Evolutionary conservation across 2,329 filamentous ascomycete species (phyloP).

Genomic region (Aspergillus alliaceus): DNA sequence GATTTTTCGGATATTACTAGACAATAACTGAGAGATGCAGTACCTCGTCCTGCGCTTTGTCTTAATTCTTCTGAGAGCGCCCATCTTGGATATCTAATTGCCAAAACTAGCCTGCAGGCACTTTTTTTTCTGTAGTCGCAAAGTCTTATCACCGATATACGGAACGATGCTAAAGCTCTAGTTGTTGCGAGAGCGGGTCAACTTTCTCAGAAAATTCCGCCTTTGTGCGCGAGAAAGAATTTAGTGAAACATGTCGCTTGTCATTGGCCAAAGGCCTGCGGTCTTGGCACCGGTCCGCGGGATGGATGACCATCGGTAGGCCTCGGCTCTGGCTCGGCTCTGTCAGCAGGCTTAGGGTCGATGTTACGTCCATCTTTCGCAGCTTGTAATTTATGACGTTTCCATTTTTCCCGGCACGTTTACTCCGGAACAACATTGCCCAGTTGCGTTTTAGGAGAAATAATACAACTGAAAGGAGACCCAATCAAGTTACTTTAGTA

Average conservation of each 20-base stretch:
- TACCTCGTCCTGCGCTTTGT: slow-evolving; percentile 71
- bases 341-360: slow-evolving; percentile 23
- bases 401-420: slow-evolving; percentile 25
- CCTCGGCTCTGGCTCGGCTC: slow-evolving; percentile 35
- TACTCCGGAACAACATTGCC: slow-evolving; percentile 21
- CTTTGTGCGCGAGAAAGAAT: slow-evolving; percentile 23
- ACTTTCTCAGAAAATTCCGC: slow-evolving; percentile 27
- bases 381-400: slow-evolving; percentile 33
- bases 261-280: slow-evolving; percentile 27
- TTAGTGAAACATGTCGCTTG: slow-evolving; percentile 24
- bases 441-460: slow-evolving; percentile 21
- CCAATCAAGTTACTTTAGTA: slow-evolving; percentile 1
- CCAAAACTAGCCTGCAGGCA: slow-evolving; percentile 10
- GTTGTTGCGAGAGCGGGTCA: slow-evolving; percentile 29
- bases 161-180: slow-evolving; percentile 28
- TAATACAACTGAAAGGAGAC: slow-evolving; percentile 17
- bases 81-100: slow-evolving; percentile 54
- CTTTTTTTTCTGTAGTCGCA: slow-evolving; percentile 6
- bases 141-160: slow-evolving; percentile 37
- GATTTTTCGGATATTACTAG: neutral
- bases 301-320: slow-evolving; percentile 30
- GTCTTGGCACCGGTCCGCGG: slow-evolving; percentile 27
- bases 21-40: slow-evolving; percentile 13
- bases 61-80: slow-evolving; percentile 66
- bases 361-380: slow-evolving; percentile 15